These are phyloP conservation scores for Amanita muscaria DNA, from an alignment of 768 basidiomycete species.

Conservation along the genomic window DNA sequence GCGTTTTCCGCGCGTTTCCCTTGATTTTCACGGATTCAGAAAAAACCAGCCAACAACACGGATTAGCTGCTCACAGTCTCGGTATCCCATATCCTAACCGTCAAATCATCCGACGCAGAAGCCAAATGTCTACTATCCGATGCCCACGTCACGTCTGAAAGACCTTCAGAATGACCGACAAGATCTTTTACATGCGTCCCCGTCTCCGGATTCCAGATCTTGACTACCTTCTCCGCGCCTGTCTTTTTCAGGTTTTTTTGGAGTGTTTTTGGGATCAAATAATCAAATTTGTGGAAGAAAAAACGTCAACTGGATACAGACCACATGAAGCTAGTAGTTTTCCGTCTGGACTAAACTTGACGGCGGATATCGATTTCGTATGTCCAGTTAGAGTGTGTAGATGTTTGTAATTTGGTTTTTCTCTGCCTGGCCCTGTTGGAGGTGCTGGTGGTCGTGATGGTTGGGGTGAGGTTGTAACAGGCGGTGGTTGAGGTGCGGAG, in stretches of 20 bases:
- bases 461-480: conserved; percentile 22
- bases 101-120: conserved; percentile 88
- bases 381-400: conserved; percentile 68
- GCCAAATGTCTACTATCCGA: conserved; percentile 76
- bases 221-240: conserved; percentile 74
- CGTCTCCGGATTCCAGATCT: conserved; percentile 78
- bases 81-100: conserved; percentile 83
- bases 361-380: conserved; percentile 74
- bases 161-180: conserved; percentile 68
- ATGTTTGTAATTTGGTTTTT: conserved; percentile 62
- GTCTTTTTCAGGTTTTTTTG: conserved; percentile 6
- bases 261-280: too few relatives aligned
- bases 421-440: conserved; percentile 15
- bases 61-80: conserved; percentile 45
- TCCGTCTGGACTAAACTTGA: conserved; percentile 90
- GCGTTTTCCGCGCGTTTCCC: conserved; percentile 61
- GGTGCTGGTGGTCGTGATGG: conserved; percentile 7
- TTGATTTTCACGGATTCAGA: conserved; percentile 17
- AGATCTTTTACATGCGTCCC: conserved; percentile 71
- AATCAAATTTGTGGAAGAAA: too few relatives aligned
- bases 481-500: conserved; percentile 24
- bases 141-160: conserved; percentile 89
- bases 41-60: background rate
- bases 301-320: conserved; percentile 37
- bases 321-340: conserved; percentile 80